phyloP scores from a whole-genome alignment of 78 protist species.

The Dictyostelium firmibasis region DNA sequence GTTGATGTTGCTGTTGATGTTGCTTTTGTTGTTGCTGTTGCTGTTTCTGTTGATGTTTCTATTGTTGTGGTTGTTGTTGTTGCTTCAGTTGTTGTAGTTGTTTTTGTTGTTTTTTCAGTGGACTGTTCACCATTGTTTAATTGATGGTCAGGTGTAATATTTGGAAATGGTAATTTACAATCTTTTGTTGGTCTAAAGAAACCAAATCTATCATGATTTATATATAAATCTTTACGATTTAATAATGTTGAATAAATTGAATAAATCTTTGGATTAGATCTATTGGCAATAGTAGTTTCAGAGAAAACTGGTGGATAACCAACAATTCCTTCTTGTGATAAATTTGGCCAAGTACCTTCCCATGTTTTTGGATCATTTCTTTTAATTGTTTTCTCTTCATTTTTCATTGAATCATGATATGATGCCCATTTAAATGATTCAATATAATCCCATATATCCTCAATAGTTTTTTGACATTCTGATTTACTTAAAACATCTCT shows the following conservation, averaged over 20 bases:
- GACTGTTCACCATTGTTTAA: not conserved
- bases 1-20: not conserved
- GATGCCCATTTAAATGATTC: conserved; percentile 3
- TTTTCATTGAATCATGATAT: not conserved
- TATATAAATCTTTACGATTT: conserved; percentile 35
- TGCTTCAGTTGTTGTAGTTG: not conserved
- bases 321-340: conserved; percentile 12
- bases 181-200: conserved; percentile 67
- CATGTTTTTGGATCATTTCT: conserved; percentile 61
- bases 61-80: not conserved
- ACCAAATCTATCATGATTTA: conserved; percentile 79
- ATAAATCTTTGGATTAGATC: conserved; percentile 49
- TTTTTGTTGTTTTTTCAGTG: not conserved
- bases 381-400: not conserved
- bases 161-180: conserved; percentile 3
- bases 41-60: not conserved
- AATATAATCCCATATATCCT: conserved; percentile 70
- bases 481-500: conserved; percentile 56
- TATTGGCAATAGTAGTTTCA: not conserved
- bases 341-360: conserved; percentile 28
- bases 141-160: conserved; percentile 28
- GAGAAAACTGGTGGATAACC: conserved; percentile 41
- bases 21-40: not conserved
- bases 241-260: conserved; percentile 13
- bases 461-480: conserved; percentile 59